Base-by-base conservation (phyloP, 139 green algal genomes). In the Edaphochlamys debaryana region DNA sequence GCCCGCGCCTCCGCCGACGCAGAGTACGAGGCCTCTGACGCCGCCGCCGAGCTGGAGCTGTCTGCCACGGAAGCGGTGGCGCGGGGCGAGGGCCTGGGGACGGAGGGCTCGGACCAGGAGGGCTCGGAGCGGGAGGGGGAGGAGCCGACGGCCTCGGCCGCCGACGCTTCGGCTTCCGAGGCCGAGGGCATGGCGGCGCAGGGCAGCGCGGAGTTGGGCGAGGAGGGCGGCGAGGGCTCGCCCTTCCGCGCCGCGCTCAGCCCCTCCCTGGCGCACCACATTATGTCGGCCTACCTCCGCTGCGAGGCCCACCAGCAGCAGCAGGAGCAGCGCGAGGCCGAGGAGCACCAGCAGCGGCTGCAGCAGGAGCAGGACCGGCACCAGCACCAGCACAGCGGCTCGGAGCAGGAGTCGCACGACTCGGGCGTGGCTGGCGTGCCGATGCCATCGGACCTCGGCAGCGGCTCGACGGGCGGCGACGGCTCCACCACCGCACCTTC, bases 231-330 rank as follows among this genome's bases (percentile, higher is more conserved):
- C 7, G 50, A 58, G 50, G 50, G 50, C 50, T 58, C 50, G 50
- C 50, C 50, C 50, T 58, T 58, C 50, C n/a, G n/a, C 29, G 29
- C 63, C 36, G 63, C 64, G n/a, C 76, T 74, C 32, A 82, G 76
- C 42, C 76, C 76, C 76, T 82, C 76, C 11, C 76, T 82, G 62
- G 76, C 76, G 60, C 42, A 73, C 34, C 76, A 82, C 63, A 82
- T 82, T n/a, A 82, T 74, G 41, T 66, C 62, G 8, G 76, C 76
- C 13, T 82, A 74, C 41, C 42, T 66, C 23, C 62, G 62, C n/a
- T 63, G 32, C 76, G n/a, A 73, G 41, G 56, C 73, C 62, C 76
- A 82, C 63, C 42, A 82, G 76, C 42, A 67, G 76, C 62, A 74
- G 76, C 76, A 67, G 76, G 42, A 74, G 42, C 63, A 67, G 60